These are phyloP conservation scores for Curvularia sp. DNA, from an alignment of 2,329 filamentous ascomycete species.

Conservation along the genomic window DNA sequence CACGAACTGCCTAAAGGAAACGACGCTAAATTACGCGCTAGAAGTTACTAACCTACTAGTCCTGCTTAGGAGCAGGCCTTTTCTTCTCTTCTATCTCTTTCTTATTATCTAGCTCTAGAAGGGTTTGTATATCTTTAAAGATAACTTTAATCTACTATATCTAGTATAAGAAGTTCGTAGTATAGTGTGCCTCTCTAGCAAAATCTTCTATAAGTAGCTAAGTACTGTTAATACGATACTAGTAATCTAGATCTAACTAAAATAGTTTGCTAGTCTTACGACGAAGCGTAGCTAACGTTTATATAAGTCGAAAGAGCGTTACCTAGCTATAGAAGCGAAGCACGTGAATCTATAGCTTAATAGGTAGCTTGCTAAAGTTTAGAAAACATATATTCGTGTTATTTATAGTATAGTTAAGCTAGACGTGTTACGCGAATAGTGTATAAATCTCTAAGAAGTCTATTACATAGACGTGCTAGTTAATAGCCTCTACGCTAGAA, in stretches of 20 bases:
- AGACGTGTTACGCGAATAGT: neutral
- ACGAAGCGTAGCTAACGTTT: slow-evolving; percentile 13
- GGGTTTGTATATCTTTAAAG: neutral
- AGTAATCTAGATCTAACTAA: neutral
- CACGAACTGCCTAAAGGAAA: neutral
- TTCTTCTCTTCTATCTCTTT: neutral
- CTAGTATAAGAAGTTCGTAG: neutral
- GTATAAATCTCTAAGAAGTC: neutral
- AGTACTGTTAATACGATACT: neutral
- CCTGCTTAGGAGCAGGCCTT: neutral
- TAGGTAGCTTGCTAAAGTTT: slow-evolving; percentile 15
- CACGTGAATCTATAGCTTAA: slow-evolving; percentile 20
- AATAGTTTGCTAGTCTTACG: slow-evolving; percentile 4
- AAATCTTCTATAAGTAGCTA: slow-evolving; percentile 1
- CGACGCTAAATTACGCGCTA: neutral
- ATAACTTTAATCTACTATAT: neutral
- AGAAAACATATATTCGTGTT: neutral
- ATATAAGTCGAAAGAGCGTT: slow-evolving; percentile 28
- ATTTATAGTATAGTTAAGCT: neutral
- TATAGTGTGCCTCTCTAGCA: neutral
- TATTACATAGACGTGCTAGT: neutral
- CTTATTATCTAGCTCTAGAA: neutral
- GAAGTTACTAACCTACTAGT: neutral
- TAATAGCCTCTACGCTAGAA: neutral
- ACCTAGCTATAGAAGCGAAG: slow-evolving; percentile 19